These are phyloP conservation scores for Botrytis fabae DNA, from an alignment of 2,329 filamentous ascomycete genomes.

Conservation along the genomic window DNA sequence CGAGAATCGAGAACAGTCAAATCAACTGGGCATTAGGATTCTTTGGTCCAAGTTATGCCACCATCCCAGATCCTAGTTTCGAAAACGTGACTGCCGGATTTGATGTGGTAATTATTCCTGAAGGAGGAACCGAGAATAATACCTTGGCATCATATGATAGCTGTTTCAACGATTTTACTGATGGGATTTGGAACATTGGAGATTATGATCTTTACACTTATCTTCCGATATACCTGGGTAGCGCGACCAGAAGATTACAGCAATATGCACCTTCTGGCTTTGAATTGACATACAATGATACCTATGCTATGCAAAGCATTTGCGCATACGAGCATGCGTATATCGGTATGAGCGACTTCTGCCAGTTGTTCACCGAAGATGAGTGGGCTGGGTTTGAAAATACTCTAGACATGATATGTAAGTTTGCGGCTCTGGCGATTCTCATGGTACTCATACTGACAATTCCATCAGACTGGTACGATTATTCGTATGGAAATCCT, in stretches of 20 bases:
- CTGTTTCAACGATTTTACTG: slow-evolving; percentile 46
- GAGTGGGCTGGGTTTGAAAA: slow-evolving; percentile 58
- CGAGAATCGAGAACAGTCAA: slow-evolving; percentile 55
- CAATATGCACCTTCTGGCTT: slow-evolving; percentile 50
- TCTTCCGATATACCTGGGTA: slow-evolving; percentile 47
- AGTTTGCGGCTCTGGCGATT: slow-evolving; percentile 35
- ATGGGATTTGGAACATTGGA: slow-evolving; percentile 39
- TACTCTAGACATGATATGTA: slow-evolving; percentile 54
- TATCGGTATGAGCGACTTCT: slow-evolving; percentile 53
- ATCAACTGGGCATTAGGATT: slow-evolving; percentile 55
- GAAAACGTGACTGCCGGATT: slow-evolving; percentile 46
- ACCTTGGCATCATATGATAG: slow-evolving; percentile 54
- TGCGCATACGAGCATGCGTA: slow-evolving; percentile 56
- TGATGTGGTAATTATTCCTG: slow-evolving; percentile 52
- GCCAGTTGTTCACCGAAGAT: slow-evolving; percentile 53
- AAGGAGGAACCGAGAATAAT: slow-evolving; percentile 53
- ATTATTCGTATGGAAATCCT: slow-evolving; percentile 74
- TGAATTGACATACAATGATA: slow-evolving; percentile 50
- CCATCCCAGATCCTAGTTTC: slow-evolving; percentile 44
- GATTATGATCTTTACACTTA: slow-evolving; percentile 48
- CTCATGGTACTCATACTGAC: background rate
- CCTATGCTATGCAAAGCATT: slow-evolving; percentile 53
- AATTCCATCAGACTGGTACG: slow-evolving; percentile 54
- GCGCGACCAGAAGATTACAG: slow-evolving; percentile 49
- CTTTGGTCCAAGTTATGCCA: slow-evolving; percentile 50